Evolutionary conservation across 192 early-diverging fungal genomes (phyloP).

Genomic region (Coemansia sp.): DNA sequence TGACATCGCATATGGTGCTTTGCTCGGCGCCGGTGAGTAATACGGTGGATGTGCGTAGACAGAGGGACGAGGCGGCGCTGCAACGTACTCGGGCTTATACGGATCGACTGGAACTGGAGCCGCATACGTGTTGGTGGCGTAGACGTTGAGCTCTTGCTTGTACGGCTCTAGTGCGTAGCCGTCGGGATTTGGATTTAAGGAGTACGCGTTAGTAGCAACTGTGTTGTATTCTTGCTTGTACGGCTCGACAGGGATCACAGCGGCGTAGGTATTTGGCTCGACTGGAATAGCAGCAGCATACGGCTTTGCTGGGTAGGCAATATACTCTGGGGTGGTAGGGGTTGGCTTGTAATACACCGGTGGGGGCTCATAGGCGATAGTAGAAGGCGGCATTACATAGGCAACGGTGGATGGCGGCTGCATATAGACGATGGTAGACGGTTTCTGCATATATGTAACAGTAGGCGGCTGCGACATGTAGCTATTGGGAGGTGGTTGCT

Average conservation of each 20-base stretch:
- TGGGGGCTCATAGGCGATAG: neutral
- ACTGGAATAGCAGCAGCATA: neutral
- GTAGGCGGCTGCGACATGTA: neutral
- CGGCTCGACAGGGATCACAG: neutral
- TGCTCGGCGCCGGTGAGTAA: neutral
- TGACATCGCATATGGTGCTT: neutral
- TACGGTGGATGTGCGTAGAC: neutral
- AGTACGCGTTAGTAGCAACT: neutral
- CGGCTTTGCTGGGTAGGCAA: neutral
- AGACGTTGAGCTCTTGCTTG: neutral
- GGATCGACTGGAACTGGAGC: neutral
- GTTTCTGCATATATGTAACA: neutral
- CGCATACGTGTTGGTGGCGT: neutral
- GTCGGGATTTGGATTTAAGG: neutral
- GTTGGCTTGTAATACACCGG: neutral
- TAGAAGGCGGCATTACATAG: neutral
- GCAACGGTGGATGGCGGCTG: neutral
- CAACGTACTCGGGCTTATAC: neutral
- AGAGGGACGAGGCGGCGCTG: neutral
- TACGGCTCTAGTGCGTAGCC: constrained; percentile 4
- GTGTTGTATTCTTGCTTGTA: constrained; percentile 6
- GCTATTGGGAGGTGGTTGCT: neutral
- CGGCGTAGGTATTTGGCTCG: neutral
- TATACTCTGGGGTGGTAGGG: neutral
- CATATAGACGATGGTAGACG: neutral